Base-by-base conservation (phyloP, 2,329 filamentous ascomycete genomes). In the Exophiala lecanii-corni region DNA sequence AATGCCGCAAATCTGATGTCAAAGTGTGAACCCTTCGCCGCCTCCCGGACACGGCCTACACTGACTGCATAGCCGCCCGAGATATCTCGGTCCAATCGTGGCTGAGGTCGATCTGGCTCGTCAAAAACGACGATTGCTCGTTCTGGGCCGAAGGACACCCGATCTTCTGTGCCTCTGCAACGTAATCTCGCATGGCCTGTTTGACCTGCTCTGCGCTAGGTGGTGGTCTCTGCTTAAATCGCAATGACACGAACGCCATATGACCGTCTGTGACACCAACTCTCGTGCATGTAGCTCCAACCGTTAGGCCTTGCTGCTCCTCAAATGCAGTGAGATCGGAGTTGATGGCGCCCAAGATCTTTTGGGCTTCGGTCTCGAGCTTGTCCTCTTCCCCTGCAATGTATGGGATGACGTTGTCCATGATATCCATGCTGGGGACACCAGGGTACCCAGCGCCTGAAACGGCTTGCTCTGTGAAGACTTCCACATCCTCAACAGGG, bases 321-420 rank as follows among this genome's bases (percentile, higher is more conserved):
- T 81, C 71, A 56, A 96, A 89, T 9, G 80, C 84, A 4, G 84
- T 89, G 13, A 77, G 73, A 13, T 84, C 81, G 30, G 68, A 66
- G 59, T 87, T 87, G 57, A 96, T 70, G 23, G 65, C 65, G 39
- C 92, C 91, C 2, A 97, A 76, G 57, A 97, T 97, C 78, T 97
- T 97, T 58, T 86, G 84, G 2, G 92, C 89, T 68, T 97, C 92
- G 2, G 84, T 86, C 72, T 95, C 87, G 20, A 97, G 79, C 73
- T 97, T 97, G 66, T 95, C 89, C 66, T 97, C 92, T 69, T 97
- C 92, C 45, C 89, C 89, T 1, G 78, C 76, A 62, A 97, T 98
- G 67, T 80, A 96, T 6, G 92, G 92, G 33, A 98, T 87, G 2
- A 97, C 84, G 62, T 97, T 97, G 70, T 97, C 92, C 50, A 97